Base-by-base conservation (phyloP, 805 yeast species). In the Candida patagonica region DNA sequence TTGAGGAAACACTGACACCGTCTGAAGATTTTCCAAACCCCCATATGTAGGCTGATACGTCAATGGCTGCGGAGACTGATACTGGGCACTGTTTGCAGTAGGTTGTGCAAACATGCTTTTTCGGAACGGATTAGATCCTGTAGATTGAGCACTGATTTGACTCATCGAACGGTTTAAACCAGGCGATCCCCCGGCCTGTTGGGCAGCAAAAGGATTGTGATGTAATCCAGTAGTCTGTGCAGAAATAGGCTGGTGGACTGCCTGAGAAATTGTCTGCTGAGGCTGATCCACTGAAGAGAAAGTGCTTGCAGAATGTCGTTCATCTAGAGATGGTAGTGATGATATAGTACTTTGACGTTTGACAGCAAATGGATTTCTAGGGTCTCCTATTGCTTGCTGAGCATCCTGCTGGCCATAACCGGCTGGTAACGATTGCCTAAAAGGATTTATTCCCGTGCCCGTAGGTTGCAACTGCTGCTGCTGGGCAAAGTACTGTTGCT, bases 1-100 rank as follows among this genome's bases (percentile, higher is more conserved):
- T 49, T 77, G 76, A 0, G 84, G 85, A 50, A 79, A 81, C 6
- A 78, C 82, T 2, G 86, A 73, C 3, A 72, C 61, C 1, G 87
- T 80, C 7, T 79, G 79, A 32, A 80, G 56, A 37, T 64, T 63
- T 53, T 81, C 88, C 44, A 78, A 66, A 0, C 88, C 89, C 3
- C 88, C 89, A 25, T 85, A 81, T 1, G 86, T 79, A 2, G 75
- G 70, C 51, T 74, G 80, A 25, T 45, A 45, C 24, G n/a, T 16
- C 13, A 30, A 21, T 8, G 30, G 40, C 13, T 22, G 31, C 31
- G 6, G 38, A 13, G 12, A 24, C 15, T 17, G 13, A 8, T 29
- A 20, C 31, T 29, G 31, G n/a, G n/a, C n/a, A n/a, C n/a, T n/a
- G 10, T 24, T 8, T n/a, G 27, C 30, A 5, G 26, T 12, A 4